Evolutionary conservation across 2,329 filamentous ascomycete genomes (phyloP).

Genomic region (Pseudocercospora pini-densiflorae): DNA sequence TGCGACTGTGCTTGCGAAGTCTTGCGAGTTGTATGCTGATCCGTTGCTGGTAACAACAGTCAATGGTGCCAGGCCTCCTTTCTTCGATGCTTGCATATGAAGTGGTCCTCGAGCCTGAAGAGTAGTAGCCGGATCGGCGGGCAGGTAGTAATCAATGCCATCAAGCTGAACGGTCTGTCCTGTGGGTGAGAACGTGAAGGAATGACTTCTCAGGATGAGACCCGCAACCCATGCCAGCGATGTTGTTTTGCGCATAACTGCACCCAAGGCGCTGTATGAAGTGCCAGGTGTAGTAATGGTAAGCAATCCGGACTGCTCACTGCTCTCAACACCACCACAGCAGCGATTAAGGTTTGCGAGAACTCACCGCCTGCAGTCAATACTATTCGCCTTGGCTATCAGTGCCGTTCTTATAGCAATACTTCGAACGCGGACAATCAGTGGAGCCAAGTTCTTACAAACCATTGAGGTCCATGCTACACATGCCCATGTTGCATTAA

Average conservation of each 20-base stretch:
- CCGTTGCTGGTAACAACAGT: conserved; percentile 43
- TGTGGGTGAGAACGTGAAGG: conserved; percentile 36
- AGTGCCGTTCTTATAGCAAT: too few relatives aligned
- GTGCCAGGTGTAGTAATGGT: too few relatives aligned
- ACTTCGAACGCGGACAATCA: too few relatives aligned
- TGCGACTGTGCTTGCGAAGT: conserved; percentile 34
- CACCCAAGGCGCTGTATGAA: too few relatives aligned
- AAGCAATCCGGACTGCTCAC: too few relatives aligned
- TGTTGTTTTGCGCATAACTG: not conserved
- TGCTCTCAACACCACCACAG: too few relatives aligned
- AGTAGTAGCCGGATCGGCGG: conserved; percentile 42
- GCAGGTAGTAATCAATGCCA: conserved; percentile 47
- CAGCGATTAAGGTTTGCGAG: too few relatives aligned
- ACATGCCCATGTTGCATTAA: too few relatives aligned
- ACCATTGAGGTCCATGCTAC: too few relatives aligned
- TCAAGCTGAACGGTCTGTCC: conserved; percentile 48
- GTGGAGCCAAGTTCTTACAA: too few relatives aligned
- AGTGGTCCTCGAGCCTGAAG: conserved; percentile 32
- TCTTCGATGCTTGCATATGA: conserved; percentile 24
- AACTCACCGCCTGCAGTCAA: too few relatives aligned
- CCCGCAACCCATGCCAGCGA: not conserved
- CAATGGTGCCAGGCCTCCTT: conserved; percentile 43
- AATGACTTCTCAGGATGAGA: not conserved
- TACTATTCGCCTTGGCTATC: too few relatives aligned
- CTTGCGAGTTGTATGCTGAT: conserved; percentile 27